A percentile compares a stretch with the other conserved stretches of the same genome.
These are phyloP conservation scores for Golubevia sp. DNA, from an alignment of 1,284 basidiomycete genomes.

Conservation along the genomic window DNA sequence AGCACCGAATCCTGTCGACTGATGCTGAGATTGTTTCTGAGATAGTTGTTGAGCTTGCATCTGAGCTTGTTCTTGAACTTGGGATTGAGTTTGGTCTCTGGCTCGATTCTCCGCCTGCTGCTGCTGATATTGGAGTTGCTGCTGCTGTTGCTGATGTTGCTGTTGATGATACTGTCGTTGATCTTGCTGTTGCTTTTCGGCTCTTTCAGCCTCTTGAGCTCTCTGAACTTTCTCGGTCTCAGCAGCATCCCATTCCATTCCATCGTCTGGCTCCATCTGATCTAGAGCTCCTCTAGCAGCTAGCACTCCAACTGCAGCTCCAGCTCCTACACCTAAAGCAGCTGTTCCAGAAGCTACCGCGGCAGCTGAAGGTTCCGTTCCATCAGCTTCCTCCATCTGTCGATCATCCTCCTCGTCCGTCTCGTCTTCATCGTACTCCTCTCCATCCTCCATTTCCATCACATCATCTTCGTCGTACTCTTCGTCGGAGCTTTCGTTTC, in stretches of 20 bases:
- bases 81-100: not conserved
- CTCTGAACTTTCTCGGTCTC: slow-evolving; percentile 62
- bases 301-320: slow-evolving; percentile 1
- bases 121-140: slow-evolving; percentile 34
- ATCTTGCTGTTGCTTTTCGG: slow-evolving; percentile 20
- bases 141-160: slow-evolving; percentile 60
- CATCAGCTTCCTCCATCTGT: slow-evolving; percentile 12
- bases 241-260: slow-evolving; percentile 65
- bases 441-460: slow-evolving; percentile 17
- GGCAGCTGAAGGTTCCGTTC: slow-evolving; percentile 10
- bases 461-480: slow-evolving; percentile 31
- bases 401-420: slow-evolving; percentile 30
- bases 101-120: slow-evolving; percentile 7
- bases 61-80: slow-evolving; percentile 5
- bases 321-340: not conserved
- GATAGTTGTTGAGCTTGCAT: slow-evolving; percentile 51
- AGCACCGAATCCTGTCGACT: slow-evolving; percentile 1
- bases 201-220: slow-evolving; percentile 20
- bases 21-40: slow-evolving; percentile 64
- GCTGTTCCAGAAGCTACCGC: slow-evolving; percentile 4
- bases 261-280: slow-evolving; percentile 65
- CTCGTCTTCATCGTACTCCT: slow-evolving; percentile 25
- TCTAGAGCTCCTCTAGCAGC: slow-evolving; percentile 16
- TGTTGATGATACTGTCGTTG: slow-evolving; percentile 44
- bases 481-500: slow-evolving; percentile 47